Evolutionary conservation across 1,284 basidiomycete species (phyloP).

Genomic region (Paramarasmius palmivorus): DNA sequence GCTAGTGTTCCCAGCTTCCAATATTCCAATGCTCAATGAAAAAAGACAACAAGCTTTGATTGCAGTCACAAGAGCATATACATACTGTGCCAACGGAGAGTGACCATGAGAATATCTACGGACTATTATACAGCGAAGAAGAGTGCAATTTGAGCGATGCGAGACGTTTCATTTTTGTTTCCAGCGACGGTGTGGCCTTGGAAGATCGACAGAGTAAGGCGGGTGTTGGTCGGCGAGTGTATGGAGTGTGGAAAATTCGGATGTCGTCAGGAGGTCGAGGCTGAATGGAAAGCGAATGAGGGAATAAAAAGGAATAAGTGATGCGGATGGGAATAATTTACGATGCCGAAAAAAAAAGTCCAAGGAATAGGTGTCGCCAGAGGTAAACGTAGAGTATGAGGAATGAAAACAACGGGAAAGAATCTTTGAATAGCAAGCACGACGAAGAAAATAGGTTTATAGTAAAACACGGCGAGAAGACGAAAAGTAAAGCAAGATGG

Average conservation of each 20-base stretch:
- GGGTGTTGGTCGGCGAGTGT: neutral
- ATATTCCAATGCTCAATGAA: neutral
- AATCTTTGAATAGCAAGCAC: conserved; percentile 4
- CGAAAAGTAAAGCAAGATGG: conserved; percentile 12
- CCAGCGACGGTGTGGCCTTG: neutral
- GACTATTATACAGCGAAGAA: conserved; percentile 11
- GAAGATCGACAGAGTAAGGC: neutral
- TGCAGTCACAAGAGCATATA: neutral
- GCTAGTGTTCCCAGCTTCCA: too few relatives aligned
- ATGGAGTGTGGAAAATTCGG: neutral
- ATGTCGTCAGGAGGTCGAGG: neutral
- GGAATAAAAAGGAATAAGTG: neutral
- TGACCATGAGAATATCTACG: neutral
- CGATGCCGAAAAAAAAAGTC: too few relatives aligned
- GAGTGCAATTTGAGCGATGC: conserved; percentile 3
- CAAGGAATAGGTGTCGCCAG: neutral
- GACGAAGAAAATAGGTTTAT: conserved; percentile 8
- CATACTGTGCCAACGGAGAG: neutral
- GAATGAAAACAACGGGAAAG: neutral
- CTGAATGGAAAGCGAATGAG: neutral
- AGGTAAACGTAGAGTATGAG: neutral
- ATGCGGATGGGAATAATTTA: neutral
- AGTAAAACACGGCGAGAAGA: conserved; percentile 5
- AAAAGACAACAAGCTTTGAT: neutral
- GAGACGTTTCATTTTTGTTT: conserved; percentile 1